Conservation (phyloP, 352 stramenopile species). For the Phytophthora sansomeana region DNA sequence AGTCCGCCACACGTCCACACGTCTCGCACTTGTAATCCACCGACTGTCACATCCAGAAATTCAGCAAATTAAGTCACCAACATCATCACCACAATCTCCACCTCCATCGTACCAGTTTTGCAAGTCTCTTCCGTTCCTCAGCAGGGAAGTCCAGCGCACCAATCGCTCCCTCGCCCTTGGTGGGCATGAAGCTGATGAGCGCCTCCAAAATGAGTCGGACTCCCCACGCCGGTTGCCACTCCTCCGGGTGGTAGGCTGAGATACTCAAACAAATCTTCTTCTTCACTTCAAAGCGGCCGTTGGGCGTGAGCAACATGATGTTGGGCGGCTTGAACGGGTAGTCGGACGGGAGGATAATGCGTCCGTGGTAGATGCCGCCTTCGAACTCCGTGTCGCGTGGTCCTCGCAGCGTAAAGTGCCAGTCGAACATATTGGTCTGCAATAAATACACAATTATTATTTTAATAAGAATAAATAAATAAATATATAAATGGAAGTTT, state of each 20-base stretch:
- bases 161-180: constrained; percentile 86
- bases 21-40: constrained; percentile 81
- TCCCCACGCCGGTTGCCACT: constrained; percentile 96
- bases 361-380: constrained; percentile 97
- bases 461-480: background rate
- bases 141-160: constrained; percentile 80
- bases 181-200: constrained; percentile 98
- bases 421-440: constrained; percentile 92
- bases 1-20: constrained; percentile 68
- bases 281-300: constrained; percentile 97
- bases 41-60: constrained; percentile 48
- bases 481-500: no score
- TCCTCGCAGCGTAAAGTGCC: constrained; percentile 99
- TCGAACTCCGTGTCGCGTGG: constrained; percentile 96
- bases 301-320: constrained; percentile 98
- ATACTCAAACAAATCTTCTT: constrained; percentile 99
- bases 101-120: constrained; percentile 56
- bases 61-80: constrained; percentile 5
- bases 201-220: constrained; percentile 98
- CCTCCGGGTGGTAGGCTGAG: constrained; percentile 97
- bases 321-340: constrained; percentile 98
- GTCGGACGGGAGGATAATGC: constrained; percentile 95
- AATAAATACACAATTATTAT: background rate
- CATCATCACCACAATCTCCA: background rate
- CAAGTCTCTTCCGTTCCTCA: constrained; percentile 68